A percentile compares a stretch with the other conserved stretches of the same genome.
These are phyloP conservation scores for Ophiocordyceps australis DNA, from an alignment of 2,329 filamentous ascomycete genomes.

Conservation along the genomic window DNA sequence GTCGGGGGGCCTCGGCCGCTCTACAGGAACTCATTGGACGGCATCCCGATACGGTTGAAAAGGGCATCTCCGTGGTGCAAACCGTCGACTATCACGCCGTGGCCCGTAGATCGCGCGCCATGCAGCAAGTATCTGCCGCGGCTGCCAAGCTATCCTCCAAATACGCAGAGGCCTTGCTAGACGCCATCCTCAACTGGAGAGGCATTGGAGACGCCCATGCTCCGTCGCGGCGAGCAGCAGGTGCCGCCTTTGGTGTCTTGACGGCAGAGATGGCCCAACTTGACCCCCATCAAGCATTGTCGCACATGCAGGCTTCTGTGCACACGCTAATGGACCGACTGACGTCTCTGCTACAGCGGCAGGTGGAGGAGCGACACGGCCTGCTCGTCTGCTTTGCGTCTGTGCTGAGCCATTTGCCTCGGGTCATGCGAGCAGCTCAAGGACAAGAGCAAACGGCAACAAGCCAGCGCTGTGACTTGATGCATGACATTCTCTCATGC, in stretches of 20 bases:
- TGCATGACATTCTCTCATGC: conserved; percentile 10
- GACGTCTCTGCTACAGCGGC: conserved; percentile 25
- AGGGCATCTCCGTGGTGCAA: conserved; percentile 78
- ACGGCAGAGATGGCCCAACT: conserved; percentile 19
- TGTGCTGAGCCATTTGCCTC: conserved; percentile 26
- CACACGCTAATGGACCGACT: conserved; percentile 25
- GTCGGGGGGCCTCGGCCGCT: conserved; percentile 80
- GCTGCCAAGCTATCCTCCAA: conserved; percentile 51
- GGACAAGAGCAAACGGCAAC: conserved; percentile 6
- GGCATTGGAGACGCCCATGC: conserved; percentile 70
- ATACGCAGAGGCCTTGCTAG: conserved; percentile 51
- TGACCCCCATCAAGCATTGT: conserved; percentile 4
- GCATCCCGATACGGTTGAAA: conserved; percentile 66
- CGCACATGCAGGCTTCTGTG: conserved; percentile 16
- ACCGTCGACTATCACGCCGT: conserved; percentile 86
- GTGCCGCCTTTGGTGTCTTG: conserved; percentile 47
- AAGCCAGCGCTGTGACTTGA: conserved; percentile 5
- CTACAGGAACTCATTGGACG: conserved; percentile 86
- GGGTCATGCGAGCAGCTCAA: conserved; percentile 10
- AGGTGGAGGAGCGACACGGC: conserved; percentile 55
- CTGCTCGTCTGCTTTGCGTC: conserved; percentile 43
- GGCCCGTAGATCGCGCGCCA: conserved; percentile 67
- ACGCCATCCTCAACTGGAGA: conserved; percentile 65
- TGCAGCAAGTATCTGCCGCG: conserved; percentile 55
- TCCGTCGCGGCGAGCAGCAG: conserved; percentile 53